These are phyloP conservation scores for Vaccinium macrocarpon DNA, from an alignment of 148 eudicot genomes.

Conservation along the genomic window DNA sequence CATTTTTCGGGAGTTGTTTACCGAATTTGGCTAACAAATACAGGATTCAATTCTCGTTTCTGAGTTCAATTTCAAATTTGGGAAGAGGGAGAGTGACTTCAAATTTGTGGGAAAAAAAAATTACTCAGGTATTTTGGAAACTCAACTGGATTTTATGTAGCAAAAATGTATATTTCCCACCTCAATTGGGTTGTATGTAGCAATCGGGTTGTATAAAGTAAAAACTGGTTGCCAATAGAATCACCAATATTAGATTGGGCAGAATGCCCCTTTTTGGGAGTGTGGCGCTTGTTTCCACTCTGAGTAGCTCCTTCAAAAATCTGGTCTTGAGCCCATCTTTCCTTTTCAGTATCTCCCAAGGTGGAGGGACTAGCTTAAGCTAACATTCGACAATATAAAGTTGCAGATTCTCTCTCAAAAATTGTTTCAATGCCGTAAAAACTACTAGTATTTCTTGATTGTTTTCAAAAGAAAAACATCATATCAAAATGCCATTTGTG, in stretches of 20 bases:
- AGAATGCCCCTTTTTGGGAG: background rate
- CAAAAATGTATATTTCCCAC: too few relatives aligned
- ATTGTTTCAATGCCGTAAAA: background rate
- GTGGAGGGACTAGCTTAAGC: background rate
- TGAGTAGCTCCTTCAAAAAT: background rate
- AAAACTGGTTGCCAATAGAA: too few relatives aligned
- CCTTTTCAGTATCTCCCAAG: background rate
- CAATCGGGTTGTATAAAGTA: too few relatives aligned
- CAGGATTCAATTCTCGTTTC: too few relatives aligned
- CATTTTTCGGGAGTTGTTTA: too few relatives aligned
- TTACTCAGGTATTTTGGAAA: too few relatives aligned
- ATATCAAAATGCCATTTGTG: background rate
- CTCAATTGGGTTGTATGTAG: too few relatives aligned
- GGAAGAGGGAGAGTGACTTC: too few relatives aligned
- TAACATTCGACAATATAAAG: background rate
- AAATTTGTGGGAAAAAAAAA: too few relatives aligned
- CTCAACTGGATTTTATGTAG: too few relatives aligned
- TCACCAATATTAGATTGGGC: background rate
- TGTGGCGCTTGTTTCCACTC: background rate
- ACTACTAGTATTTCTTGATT: background rate
- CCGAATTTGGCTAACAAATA: too few relatives aligned
- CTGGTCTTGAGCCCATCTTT: background rate
- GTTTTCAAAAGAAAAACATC: background rate
- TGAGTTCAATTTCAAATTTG: too few relatives aligned
- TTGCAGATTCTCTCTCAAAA: background rate